These are phyloP conservation scores for Malus domestica DNA, from an alignment of 306 rosid genomes.

Conservation along the genomic window ASM211411v1 NC_041798.1:26403501-26404000, in stretches of 20 bases:
- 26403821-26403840: neutral
- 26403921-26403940: slow-evolving; percentile 93
- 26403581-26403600: slow-evolving; percentile 1
- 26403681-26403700: slow-evolving; percentile 81
- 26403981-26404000: neutral
- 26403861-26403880: slow-evolving; percentile 81
- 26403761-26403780: slow-evolving; percentile 12
- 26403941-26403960: slow-evolving; percentile 18
- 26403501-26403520: slow-evolving; percentile 92
- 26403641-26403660: slow-evolving; percentile 99
- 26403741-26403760: slow-evolving; percentile 99
- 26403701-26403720: slow-evolving; percentile 95
- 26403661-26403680: slow-evolving; percentile 90
- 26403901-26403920: slow-evolving; percentile 89
- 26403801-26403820: neutral
- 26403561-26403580: slow-evolving; percentile 6
- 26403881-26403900: slow-evolving; percentile 84
- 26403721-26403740: slow-evolving; percentile 90
- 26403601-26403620: slow-evolving; percentile 7
- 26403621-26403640: slow-evolving; percentile 31
- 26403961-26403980: slow-evolving; percentile 12
- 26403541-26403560: slow-evolving; percentile 44
- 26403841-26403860: slow-evolving; percentile 79
- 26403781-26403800: slow-evolving; percentile 12
- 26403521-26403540: slow-evolving; percentile 96